Evolutionary conservation across 306 rosid species (phyloP).

Genomic region (Glycine tomentella): DNA sequence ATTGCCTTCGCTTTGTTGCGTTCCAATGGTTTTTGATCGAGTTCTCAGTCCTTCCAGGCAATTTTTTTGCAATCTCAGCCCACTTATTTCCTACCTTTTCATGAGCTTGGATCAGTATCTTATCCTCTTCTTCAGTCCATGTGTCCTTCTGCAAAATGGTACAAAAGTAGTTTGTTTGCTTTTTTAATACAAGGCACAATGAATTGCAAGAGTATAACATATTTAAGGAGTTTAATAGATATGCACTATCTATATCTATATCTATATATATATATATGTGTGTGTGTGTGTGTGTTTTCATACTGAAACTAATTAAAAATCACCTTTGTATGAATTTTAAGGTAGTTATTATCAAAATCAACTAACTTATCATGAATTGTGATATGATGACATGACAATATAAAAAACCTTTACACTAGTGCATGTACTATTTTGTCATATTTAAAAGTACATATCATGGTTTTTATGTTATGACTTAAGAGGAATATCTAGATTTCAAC

Average conservation of each 20-base stretch:
- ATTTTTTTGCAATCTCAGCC: conserved; percentile 94
- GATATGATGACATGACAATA: too few species aligned
- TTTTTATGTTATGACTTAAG: neutral
- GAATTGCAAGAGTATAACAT: neutral
- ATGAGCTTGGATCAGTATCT: conserved; percentile 75
- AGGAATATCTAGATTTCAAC: neutral
- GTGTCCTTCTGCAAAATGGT: conserved; percentile 72
- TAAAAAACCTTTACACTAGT: too few species aligned
- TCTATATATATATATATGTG: too few species aligned
- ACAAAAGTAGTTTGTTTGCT: neutral
- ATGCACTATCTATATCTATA: too few species aligned
- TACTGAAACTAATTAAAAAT: too few species aligned
- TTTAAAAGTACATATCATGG: neutral
- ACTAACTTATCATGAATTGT: too few species aligned
- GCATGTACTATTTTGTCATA: neutral
- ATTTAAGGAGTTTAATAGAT: too few species aligned
- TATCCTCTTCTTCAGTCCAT: conserved; percentile 95
- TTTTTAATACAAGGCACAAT: neutral
- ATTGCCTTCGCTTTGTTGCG: conserved; percentile 92
- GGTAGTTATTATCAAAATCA: too few species aligned
- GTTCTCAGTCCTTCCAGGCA: conserved; percentile 93
- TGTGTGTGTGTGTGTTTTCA: too few species aligned
- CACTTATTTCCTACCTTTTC: conserved; percentile 90
- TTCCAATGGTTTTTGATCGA: conserved; percentile 98
- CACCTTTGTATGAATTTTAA: too few species aligned